A percentile compares a stretch with the other conserved stretches of the same genome.
These are phyloP conservation scores for Agapanthus africanus DNA, from an alignment of 106 monocot genomes.

Conservation along the genomic window DNA sequence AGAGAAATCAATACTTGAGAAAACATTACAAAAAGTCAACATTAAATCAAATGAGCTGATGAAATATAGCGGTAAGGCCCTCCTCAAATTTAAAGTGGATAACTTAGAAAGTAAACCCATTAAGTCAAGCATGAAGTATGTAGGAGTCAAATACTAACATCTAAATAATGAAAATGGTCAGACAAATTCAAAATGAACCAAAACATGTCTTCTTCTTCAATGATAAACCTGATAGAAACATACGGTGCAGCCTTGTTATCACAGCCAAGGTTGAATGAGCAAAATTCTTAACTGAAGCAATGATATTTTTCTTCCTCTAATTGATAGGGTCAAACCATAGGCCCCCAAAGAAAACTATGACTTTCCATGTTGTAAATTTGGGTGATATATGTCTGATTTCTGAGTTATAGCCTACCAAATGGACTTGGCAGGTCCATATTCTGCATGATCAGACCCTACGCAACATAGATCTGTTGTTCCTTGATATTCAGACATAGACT, in stretches of 20 bases:
- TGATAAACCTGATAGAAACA: not conserved
- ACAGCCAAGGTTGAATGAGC: not conserved
- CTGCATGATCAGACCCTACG: not conserved
- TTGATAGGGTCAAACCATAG: not conserved
- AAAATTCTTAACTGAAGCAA: not conserved
- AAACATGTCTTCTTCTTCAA: not conserved
- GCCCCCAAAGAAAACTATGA: not conserved
- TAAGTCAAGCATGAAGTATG: not conserved
- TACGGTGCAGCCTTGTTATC: no score
- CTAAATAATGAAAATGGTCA: not conserved
- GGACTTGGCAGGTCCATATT: not conserved
- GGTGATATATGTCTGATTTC: not conserved
- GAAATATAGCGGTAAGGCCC: not conserved
- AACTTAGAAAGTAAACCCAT: not conserved
- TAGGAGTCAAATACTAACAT: not conserved
- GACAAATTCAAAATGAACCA: not conserved
- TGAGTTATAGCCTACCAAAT: not conserved
- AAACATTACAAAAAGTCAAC: not conserved
- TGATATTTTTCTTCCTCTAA: not conserved
- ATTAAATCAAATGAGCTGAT: no score
- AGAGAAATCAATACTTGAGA: not conserved
- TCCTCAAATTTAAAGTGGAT: not conserved
- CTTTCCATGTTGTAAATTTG: not conserved
- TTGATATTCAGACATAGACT: not conserved
- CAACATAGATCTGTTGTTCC: not conserved